A percentile compares a stretch with the other conserved stretches of the same genome.
Conservation (phyloP, 78 protist species). For the Trichosphaerium sp. region DNA sequence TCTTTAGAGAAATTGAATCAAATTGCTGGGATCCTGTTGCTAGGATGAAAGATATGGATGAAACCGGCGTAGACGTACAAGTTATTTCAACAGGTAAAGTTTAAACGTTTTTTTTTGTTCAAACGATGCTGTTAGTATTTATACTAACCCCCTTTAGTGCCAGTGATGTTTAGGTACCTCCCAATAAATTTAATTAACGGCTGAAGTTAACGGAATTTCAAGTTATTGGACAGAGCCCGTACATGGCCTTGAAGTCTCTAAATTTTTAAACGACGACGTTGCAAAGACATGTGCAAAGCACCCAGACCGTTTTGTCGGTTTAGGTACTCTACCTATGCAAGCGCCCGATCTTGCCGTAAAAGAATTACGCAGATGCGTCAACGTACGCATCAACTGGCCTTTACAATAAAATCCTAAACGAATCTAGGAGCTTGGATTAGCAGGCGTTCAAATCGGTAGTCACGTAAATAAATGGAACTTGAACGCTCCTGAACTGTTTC, state of each 20-base stretch:
- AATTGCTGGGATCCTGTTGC: conserved; percentile 65
- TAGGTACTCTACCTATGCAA: conserved; percentile 90
- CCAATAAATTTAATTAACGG: not conserved
- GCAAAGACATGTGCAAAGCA: conserved; percentile 52
- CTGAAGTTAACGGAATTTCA: conserved; percentile 57
- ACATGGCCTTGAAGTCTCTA: conserved; percentile 57
- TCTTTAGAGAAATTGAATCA: conserved; percentile 63
- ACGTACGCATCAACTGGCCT: no score
- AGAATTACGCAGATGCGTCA: conserved; percentile 50
- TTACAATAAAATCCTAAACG: conserved; percentile 40
- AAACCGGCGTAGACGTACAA: conserved; percentile 55
- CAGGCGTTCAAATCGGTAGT: conserved; percentile 49
- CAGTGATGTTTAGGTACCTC: conserved; percentile 21
- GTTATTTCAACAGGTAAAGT: conserved; percentile 81
- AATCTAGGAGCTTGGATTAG: conserved; percentile 34
- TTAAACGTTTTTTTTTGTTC: no score
- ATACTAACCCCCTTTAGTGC: no score
- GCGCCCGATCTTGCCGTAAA: conserved; percentile 57
- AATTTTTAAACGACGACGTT: conserved; percentile 80
- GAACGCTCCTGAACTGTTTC: conserved; percentile 61
- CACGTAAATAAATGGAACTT: conserved; percentile 73
- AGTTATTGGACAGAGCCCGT: conserved; percentile 78
- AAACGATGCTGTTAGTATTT: no score
- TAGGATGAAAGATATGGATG: conserved; percentile 55
- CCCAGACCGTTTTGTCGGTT: conserved; percentile 75